Percentiles rank a stretch among this genome's conserved stretches.
Evolutionary conservation across 306 rosid genomes (phyloP).

Genomic region (Vachellia collinsii): DNA sequence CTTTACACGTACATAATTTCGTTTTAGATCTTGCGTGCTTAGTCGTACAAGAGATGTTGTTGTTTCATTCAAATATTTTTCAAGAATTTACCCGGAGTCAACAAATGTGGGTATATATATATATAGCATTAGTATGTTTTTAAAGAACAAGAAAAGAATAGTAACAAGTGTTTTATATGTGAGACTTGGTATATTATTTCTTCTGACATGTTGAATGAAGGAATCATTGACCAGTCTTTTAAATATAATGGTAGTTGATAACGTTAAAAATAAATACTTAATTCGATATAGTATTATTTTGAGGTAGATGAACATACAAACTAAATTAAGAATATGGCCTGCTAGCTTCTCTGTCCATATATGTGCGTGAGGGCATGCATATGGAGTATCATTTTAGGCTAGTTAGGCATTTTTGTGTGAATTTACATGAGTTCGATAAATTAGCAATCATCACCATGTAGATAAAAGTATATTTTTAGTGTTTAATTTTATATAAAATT

Average conservation of each 20-base stretch:
- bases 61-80: not conserved
- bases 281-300: not conserved
- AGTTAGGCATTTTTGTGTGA: not conserved
- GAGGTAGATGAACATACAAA: not conserved
- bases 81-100: not conserved
- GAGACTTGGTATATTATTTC: not conserved
- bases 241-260: not conserved
- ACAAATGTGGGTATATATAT: not conserved
- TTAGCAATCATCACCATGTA: no score
- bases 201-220: not conserved
- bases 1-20: no score
- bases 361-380: not conserved
- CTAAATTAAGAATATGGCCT: not conserved
- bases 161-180: not conserved
- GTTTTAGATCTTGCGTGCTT: not conserved
- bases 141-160: not conserved
- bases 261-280: not conserved
- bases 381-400: no score
- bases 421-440: no score
- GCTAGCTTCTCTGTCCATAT: not conserved
- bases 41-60: not conserved
- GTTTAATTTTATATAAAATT: no score
- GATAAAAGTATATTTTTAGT: no score
- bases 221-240: slow-evolving; percentile 7
- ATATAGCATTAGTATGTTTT: not conserved